Base-by-base conservation (phyloP, 192 early-diverging fungal species). In the Entomortierella lignicola region DNA sequence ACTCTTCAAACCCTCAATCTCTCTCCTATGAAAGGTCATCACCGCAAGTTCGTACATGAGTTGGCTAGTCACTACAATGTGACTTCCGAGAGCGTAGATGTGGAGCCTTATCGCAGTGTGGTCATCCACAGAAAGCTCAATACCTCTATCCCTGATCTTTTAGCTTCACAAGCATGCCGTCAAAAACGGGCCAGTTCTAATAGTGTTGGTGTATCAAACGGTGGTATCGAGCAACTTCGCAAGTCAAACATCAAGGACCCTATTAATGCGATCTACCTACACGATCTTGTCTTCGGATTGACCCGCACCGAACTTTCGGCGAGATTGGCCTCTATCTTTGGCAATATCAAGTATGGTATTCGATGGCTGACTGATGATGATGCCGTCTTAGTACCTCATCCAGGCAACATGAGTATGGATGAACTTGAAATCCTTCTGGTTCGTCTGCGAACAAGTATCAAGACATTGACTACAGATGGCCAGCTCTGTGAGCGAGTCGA, bases 71-170 rank as follows among this genome's bases (percentile, higher is more conserved):
- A 89, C 54, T 97, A 97, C 83, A 84, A 88, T 52, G 84, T 96
- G 37, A 66, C 82, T 0, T 90, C 90, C 25, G 88, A 92, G 42
- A 89, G 93, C 20, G 72, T 95, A 11, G 97, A 98, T 80, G 86
- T 87, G 25, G 90, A 95, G 70, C 92, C 92, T 0, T 71, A 84
- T 31, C 85, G 92, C 17, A 95, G 89, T n/a, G 92, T 96, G 2
- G 81, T 85, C 12, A 74, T 90, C 37, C 83, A 86, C 27, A 89
- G 89, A 64, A 84, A 71, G 18, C 48, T 66, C 48, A 83, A 69
- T 30, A 82, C 61, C 6, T 69, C 62, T 1, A 59, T 70, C 0
- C 62, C 70, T 1, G 61, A 55, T 21, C 27, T 84, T 31, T 42
- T 71, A 44, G 66, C 13, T 61, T 86, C 56, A 34, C 79, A 55